These are phyloP conservation scores for Syncephalastrum monosporum DNA, from an alignment of 371 early-diverging fungal genomes.

Conservation along the genomic window DNA sequence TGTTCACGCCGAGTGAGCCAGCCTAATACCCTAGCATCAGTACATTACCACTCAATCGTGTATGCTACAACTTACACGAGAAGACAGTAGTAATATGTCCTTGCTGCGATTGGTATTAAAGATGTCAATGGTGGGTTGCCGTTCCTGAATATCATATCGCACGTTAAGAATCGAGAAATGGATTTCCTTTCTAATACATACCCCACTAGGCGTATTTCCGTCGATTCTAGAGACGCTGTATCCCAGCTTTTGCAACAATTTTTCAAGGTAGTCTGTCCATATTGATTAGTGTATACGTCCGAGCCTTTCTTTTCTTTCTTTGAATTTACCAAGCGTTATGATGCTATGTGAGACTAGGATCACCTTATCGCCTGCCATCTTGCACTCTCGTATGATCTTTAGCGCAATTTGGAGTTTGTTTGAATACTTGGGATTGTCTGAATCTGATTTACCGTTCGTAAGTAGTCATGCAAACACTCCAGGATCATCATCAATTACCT, in stretches of 20 bases:
- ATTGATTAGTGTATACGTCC: neutral
- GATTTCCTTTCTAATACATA: constrained; percentile 12
- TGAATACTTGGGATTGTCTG: constrained; percentile 22
- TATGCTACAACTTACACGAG: constrained; percentile 36
- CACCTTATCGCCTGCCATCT: constrained; percentile 57
- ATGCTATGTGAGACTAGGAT: constrained; percentile 76
- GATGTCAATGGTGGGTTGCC: constrained; percentile 73
- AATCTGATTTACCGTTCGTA: constrained; percentile 9
- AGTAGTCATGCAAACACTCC: neutral
- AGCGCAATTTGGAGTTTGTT: constrained; percentile 26
- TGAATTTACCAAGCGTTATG: constrained; percentile 56
- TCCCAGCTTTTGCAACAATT: constrained; percentile 8
- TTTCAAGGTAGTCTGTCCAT: constrained; percentile 53
- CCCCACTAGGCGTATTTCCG: constrained; percentile 40
- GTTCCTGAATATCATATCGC: constrained; percentile 27
- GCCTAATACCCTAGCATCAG: constrained; percentile 21
- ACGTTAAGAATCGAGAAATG: neutral
- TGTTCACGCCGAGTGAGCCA: constrained; percentile 89
- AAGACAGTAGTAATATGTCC: constrained; percentile 72
- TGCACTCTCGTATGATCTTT: constrained; percentile 29
- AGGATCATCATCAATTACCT: too few relatives aligned
- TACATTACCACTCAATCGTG: neutral
- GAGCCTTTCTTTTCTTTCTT: constrained; percentile 3
- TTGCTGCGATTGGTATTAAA: constrained; percentile 61
- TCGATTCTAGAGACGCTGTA: constrained; percentile 47